Base-by-base conservation (phyloP, 2,329 filamentous ascomycete species). In the Fusarium xylarioides region DNA sequence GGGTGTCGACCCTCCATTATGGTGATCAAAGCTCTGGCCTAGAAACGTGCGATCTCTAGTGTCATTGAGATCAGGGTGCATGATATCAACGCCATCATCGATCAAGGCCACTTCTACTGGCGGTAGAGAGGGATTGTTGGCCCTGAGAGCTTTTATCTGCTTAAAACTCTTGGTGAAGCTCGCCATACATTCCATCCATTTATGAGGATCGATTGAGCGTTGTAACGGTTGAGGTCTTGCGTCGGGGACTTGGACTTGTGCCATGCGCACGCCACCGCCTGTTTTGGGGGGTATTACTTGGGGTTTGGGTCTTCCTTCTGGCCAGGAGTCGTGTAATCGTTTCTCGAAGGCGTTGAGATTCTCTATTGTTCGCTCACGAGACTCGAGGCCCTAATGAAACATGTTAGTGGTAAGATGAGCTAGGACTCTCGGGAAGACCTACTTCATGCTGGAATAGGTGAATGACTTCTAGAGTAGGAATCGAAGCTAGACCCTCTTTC, bases 371-470 rank as follows among this genome's bases (percentile, higher is more conserved):
- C 56, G 15, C 0, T 38, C 26, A 4, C 21, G 47, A 16, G 56
- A 59, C 9, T 59, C 56, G 5, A 59, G 44, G 4, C 56, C 56
- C 56, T 59, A 5, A 2, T 0, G 6, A 2, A 11, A 16, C 2
- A 18, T 11, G 23, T 50, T 3, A 23, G 15, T 30, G 19, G 0
- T 15, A 7, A 21, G n/a, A 47, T 4, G 8, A 46, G 26, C 26
- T 23, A 4, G 14, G n/a, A 4, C 5, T 16, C 9, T 16, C 16
- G 15, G 40, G n/a, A 11, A 19, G 44, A 26, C 21, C 5, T 52
- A 56, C 64, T n/a, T 70, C 43, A 10, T 23, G 35, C 9, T 70
- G 59, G 26, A 26, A 56, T 10, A 70, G n/a, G 16, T 64, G 30
- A 10, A 68, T 60, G 7, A 18, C 34, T 14, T 52, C 56, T 2